Evolutionary conservation across 1,139 yeast genomes (phyloP), one percentile per base, ranked within the genome.

Genomic region (Debaryomycetaceae sp.): DNA sequence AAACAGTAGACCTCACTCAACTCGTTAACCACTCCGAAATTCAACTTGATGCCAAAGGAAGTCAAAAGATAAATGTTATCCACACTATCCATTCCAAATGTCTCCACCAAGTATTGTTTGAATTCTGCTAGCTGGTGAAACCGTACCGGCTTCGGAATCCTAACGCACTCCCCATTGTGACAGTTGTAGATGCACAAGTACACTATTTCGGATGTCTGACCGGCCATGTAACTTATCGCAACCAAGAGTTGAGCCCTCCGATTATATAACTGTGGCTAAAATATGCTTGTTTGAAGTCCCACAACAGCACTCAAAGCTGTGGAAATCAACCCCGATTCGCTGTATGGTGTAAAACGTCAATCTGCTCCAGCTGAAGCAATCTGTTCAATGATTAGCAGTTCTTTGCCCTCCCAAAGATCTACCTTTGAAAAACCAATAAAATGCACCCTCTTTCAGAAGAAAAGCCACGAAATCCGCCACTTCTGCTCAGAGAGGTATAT

Each of bases 31-130:
- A 76, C 72, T 36, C 72, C 67, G 53, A 72, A 80, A 58, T 78
- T 81, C 51, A 84, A 66, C 53, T 78, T 81, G 40, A 78, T 73
- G 0, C 90, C 93, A 62, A 77, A 83, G 2, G 87, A 80, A 0
- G 87, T 75, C 38, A 85, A 62, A n/a, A 85, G 63, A 51, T 85
- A 80, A 38, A 83, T 59, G 51, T 81, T 76, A 24, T 72, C 77
- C 1, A 53, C 45, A 0, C 72, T 68, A 36, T 60, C 63, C 53
- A 80, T 54, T 11, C 62, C 54, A 57, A 44, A 72, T 43, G 51
- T 74, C 65, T 60, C 75, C 53, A 46, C 50, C 38, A 57, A 56
- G 48, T 42, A 78, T 24, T 59, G 65, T 53, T 76, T 79, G 45
- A 83, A 66, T 30, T 76, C 72, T 22, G 68, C 69, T 41, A 80